Evolutionary conservation across 805 yeast species (phyloP).

Genomic region (Saccharomycopsis babjevae): DNA sequence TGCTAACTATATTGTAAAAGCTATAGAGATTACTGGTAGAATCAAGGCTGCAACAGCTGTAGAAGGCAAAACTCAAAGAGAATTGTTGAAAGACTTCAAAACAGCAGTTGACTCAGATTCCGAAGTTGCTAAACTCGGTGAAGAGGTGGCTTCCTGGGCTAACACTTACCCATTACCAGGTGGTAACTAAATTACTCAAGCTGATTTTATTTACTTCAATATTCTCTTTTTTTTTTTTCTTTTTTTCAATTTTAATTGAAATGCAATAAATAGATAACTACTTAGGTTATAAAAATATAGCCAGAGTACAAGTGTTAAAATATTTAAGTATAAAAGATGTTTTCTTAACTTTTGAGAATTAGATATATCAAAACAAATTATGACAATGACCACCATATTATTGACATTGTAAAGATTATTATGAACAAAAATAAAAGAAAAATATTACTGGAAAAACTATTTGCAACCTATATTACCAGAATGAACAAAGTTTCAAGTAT

Average conservation of each 20-base stretch:
- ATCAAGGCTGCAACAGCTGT: conserved; percentile 42
- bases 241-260: neutral
- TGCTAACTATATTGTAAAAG: conserved; percentile 69
- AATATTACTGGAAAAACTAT: too few species aligned
- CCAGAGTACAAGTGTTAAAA: too few species aligned
- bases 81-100: conserved; percentile 59
- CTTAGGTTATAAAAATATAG: too few species aligned
- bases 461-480: too few species aligned
- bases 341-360: too few species aligned
- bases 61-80: conserved; percentile 48
- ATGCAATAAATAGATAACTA: too few species aligned
- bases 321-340: too few species aligned
- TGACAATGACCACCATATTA: too few species aligned
- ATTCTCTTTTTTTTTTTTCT: neutral
- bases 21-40: conserved; percentile 56
- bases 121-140: conserved; percentile 49
- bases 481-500: too few species aligned
- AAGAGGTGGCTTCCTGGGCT: conserved; percentile 66
- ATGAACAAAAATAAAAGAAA: too few species aligned
- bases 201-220: neutral
- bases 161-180: conserved; percentile 83
- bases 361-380: too few species aligned
- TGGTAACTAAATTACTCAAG: conserved; percentile 28
- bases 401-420: too few species aligned
- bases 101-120: conserved; percentile 52